Base-by-base conservation (phyloP, 176 grass and related monocot genomes). In the Guadua angustifolia region DNA sequence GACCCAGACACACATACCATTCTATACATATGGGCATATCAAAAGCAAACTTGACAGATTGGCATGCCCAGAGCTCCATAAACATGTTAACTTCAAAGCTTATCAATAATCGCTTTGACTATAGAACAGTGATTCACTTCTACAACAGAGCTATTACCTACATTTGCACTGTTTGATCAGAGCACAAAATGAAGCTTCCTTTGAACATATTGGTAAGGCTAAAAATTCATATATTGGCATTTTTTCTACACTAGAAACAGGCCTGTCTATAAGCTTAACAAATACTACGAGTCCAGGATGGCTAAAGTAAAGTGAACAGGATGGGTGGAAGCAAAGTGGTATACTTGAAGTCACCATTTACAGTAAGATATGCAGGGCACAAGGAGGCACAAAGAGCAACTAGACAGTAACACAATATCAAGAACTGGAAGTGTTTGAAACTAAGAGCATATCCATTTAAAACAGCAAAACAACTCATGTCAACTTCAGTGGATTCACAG, bases 131-230 rank as follows among this genome's bases (percentile, higher is more conserved):
- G 51, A 38, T 35, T 76, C 8, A 14, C 6, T 75, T 85, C 4
- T 17, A 51, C 16, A 53, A 65, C 36, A 19, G 13, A 66, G 17
- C 14, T 73, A 9, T 60, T 44, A 39, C 6, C 39, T 13, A 44
- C 58, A 79, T n/a, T 24, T 16, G 6, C 15, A 53, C 9, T 76
- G 12, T 63, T 74, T 46, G 45, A 51, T 7, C 25, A 77, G 6
- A 71, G 17, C 64, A 77, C 42, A 80, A 15, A 79, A 15, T 25
- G 40, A 88, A 59, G 19, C 39, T 40, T 79, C 55, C 5, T 83
- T 61, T 61, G 21, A 78, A 55, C n/a, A 24, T 19, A 79, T 73
- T 36, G 24, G 19, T 21, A 81, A 67, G 70, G 42, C 49, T 4
- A 22, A 10, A 14, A 55, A 56, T 14, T 44, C 44, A 74, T 66